A percentile compares a stretch with the other conserved stretches of the same genome.
Evolutionary conservation across 208 protist species (phyloP).

Genomic region (Wallacemonas sp.): DNA sequence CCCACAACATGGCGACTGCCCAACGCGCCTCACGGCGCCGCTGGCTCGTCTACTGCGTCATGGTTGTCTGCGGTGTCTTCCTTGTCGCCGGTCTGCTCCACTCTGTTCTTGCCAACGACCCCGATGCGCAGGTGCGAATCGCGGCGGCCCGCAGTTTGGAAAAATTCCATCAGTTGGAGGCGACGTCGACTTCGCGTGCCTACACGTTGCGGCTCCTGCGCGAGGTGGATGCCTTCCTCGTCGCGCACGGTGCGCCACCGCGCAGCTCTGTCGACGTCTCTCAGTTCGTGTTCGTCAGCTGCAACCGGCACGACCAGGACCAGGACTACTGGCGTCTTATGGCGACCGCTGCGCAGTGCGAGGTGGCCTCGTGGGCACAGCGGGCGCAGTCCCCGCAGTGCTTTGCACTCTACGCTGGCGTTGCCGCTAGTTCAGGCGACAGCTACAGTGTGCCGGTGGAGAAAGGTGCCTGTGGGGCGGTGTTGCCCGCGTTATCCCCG

Average conservation of each 20-base stretch:
- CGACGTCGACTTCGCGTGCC: neutral
- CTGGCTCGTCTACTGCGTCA: neutral
- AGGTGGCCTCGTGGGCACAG: constrained; percentile 20
- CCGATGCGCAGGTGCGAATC: neutral
- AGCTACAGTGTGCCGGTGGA: neutral
- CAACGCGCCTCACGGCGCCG: neutral
- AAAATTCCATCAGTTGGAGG: neutral
- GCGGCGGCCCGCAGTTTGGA: neutral
- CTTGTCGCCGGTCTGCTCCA: constrained; percentile 3
- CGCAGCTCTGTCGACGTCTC: constrained; percentile 15
- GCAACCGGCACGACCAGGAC: constrained; percentile 63
- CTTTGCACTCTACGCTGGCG: constrained; percentile 24
- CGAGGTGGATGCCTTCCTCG: neutral
- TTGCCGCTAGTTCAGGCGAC: neutral
- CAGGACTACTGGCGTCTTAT: constrained; percentile 72
- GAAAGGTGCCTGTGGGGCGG: constrained; percentile 1
- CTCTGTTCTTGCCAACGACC: neutral
- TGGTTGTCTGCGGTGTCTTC: neutral
- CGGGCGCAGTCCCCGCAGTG: constrained; percentile 18
- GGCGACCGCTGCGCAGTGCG: constrained; percentile 37
- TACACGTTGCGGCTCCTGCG: neutral
- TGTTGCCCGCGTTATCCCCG: neutral
- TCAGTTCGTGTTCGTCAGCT: constrained; percentile 75
- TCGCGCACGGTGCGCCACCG: constrained; percentile 10
- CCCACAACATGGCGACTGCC: neutral